These are phyloP conservation scores for Talaromyces sp. DNA, from an alignment of 2,329 filamentous ascomycete species.

Conservation along the genomic window DNA sequence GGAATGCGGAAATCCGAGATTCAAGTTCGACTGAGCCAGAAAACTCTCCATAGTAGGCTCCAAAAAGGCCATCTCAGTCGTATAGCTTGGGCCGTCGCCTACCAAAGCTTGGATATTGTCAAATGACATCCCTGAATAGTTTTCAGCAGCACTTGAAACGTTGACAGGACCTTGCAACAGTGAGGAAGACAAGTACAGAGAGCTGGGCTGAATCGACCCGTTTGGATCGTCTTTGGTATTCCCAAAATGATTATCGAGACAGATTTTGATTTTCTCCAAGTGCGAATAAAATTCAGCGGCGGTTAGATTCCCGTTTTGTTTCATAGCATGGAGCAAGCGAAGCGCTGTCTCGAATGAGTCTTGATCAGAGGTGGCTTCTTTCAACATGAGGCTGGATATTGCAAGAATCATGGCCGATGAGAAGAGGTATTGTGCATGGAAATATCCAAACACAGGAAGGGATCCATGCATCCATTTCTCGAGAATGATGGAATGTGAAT, in stretches of 20 bases:
- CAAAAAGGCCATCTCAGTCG: constrained; percentile 33
- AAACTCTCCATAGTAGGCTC: constrained; percentile 37
- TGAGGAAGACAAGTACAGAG: not conserved
- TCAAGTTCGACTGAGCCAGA: constrained; percentile 32
- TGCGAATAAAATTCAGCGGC: constrained; percentile 30
- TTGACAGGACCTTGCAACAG: not conserved
- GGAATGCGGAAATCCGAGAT: constrained; percentile 28
- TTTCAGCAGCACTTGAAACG: not conserved
- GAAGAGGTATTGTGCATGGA: constrained; percentile 36
- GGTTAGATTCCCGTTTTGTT: constrained; percentile 31
- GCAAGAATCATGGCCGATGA: constrained; percentile 32
- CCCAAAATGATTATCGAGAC: constrained; percentile 14
- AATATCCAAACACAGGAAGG: constrained; percentile 35
- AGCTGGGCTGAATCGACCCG: not conserved
- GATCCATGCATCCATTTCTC: constrained; percentile 34
- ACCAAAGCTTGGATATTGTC: constrained; percentile 14
- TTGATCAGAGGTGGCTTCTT: constrained; percentile 25
- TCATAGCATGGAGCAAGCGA: constrained; percentile 27
- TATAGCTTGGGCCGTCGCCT: constrained; percentile 18
- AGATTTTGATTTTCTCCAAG: constrained; percentile 27
- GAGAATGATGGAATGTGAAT: constrained; percentile 32
- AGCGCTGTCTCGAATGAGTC: constrained; percentile 27
- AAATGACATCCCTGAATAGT: not conserved
- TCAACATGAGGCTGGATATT: constrained; percentile 30
- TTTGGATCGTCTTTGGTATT: not conserved